phyloP scores from a whole-genome alignment of 2,329 filamentous ascomycete genomes.

The Eutypa lata region DNA sequence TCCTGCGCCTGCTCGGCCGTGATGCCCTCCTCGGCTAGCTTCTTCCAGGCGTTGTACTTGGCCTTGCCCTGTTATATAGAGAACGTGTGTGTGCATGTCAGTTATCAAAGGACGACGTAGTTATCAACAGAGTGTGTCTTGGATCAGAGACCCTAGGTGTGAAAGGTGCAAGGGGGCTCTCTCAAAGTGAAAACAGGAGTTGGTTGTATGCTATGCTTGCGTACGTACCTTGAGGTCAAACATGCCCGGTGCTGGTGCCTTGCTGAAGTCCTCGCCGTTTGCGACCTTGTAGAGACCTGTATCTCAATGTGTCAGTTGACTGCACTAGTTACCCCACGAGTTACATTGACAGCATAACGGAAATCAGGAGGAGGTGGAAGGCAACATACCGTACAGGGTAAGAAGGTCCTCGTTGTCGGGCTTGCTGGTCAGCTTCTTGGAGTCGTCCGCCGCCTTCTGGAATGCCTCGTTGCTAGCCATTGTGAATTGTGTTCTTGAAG shows the following conservation, averaged over 20 bases:
- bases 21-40: slow-evolving; percentile 60
- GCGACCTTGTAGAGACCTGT: slow-evolving; percentile 58
- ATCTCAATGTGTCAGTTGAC: not conserved
- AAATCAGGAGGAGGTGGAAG: no score
- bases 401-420: slow-evolving; percentile 64
- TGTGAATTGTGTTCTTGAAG: not conserved
- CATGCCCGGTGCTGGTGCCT: slow-evolving; percentile 60
- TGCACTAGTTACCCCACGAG: no score
- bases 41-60: slow-evolving; percentile 77
- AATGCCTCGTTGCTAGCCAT: slow-evolving; percentile 36
- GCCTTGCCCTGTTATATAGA: slow-evolving; percentile 61
- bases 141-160: no score
- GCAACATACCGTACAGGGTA: slow-evolving; percentile 54
- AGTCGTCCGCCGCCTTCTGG: slow-evolving; percentile 57
- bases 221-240: slow-evolving; percentile 65
- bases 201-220: not conserved
- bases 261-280: slow-evolving; percentile 53
- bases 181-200: slow-evolving; percentile 2
- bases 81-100: slow-evolving; percentile 5
- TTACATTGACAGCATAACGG: no score
- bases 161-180: not conserved
- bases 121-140: no score
- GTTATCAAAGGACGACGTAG: no score
- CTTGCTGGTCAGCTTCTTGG: slow-evolving; percentile 65
- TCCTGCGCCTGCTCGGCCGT: slow-evolving; percentile 67